These are phyloP conservation scores for Triticum monococcum DNA, from an alignment of 176 grass and related monocot species.

Conservation along the genomic window DNA sequence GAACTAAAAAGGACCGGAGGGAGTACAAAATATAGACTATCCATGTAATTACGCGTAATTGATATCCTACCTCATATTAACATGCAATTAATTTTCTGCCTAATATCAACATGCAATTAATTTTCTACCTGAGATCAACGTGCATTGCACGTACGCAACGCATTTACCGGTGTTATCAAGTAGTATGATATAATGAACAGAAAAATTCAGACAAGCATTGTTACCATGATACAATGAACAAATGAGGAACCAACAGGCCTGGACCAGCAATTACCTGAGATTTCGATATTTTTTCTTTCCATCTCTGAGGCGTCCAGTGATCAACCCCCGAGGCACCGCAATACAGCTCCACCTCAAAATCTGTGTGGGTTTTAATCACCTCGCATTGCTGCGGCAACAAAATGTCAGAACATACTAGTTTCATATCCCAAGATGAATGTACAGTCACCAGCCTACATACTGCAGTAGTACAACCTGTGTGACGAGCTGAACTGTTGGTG, in stretches of 20 bases:
- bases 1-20: too few species aligned
- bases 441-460: not conserved
- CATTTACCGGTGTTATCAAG: not conserved
- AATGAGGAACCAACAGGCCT: conserved; percentile 15
- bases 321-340: conserved; percentile 72
- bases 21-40: too few species aligned
- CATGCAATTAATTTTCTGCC: too few species aligned
- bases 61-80: too few species aligned
- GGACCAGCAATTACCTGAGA: conserved; percentile 56
- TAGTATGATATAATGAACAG: not conserved
- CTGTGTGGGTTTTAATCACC: conserved; percentile 65
- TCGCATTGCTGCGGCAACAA: conserved; percentile 66
- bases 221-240: not conserved
- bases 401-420: conserved; percentile 13
- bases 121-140: too few species aligned
- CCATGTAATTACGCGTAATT: too few species aligned
- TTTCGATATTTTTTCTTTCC: conserved; percentile 63
- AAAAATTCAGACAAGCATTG: too few species aligned
- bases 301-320: conserved; percentile 61
- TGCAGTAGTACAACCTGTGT: conserved; percentile 46
- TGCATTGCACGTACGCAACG: too few species aligned
- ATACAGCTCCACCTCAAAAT: conserved; percentile 69
- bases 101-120: too few species aligned
- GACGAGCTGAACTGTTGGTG: conserved; percentile 79
- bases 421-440: not conserved